phyloP scores from a whole-genome alignment of 2,329 filamentous ascomycete genomes.

The Aureobasidium mangrovei region DNA sequence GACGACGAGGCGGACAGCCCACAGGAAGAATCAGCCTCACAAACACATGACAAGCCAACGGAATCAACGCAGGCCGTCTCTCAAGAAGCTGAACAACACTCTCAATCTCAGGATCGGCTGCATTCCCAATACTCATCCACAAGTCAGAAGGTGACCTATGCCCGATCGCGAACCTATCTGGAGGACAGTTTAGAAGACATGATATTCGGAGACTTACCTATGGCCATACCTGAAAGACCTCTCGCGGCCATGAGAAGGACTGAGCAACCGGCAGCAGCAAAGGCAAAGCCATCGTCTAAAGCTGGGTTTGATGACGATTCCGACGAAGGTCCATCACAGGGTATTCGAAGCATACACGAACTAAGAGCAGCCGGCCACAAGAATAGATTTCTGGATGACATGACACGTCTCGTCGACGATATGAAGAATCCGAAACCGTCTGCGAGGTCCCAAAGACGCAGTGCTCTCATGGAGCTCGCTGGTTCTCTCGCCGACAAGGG shows the following conservation, averaged over 20 bases:
- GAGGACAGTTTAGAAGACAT: slow-evolving; percentile 38
- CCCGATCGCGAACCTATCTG: slow-evolving; percentile 51
- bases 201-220: slow-evolving; percentile 26
- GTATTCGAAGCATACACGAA: slow-evolving; percentile 52
- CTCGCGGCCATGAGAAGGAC: slow-evolving; percentile 8
- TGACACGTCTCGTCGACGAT: slow-evolving; percentile 51
- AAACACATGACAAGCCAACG: background rate
- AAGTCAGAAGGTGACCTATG: slow-evolving; percentile 46
- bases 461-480: slow-evolving; percentile 48
- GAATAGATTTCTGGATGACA: slow-evolving; percentile 46
- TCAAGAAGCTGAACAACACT: background rate
- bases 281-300: slow-evolving; percentile 18
- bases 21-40: background rate
- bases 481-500: slow-evolving; percentile 48
- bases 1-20: slow-evolving; percentile 7
- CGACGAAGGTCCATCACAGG: slow-evolving; percentile 32
- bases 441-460: slow-evolving; percentile 41
- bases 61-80: background rate
- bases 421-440: slow-evolving; percentile 39
- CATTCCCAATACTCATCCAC: background rate
- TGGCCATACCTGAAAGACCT: slow-evolving; percentile 18
- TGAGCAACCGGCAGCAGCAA: slow-evolving; percentile 17
- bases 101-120: background rate
- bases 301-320: slow-evolving; percentile 38
- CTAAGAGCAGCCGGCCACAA: slow-evolving; percentile 51